Conservation (phyloP, 2,329 filamentous ascomycete species). For the Alternaria triticimaculans region DNA sequence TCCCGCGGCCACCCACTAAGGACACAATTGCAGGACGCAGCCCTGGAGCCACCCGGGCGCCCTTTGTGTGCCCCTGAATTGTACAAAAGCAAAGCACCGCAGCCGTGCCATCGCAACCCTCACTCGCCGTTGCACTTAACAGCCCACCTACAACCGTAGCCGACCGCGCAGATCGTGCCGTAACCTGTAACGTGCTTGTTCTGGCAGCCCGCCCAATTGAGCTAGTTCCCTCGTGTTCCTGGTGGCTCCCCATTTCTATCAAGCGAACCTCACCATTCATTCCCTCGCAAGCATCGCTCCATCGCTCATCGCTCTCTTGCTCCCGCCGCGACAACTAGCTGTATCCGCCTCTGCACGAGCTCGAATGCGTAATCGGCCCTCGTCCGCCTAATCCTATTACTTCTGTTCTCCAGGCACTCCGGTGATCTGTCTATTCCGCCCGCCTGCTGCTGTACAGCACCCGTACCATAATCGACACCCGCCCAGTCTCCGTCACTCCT, state of each 20-base stretch:
- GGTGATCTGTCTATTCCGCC: conserved; percentile 48
- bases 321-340: conserved; percentile 16
- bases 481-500: conserved; percentile 37
- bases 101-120: conserved; percentile 3
- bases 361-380: conserved; percentile 36
- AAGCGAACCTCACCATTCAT: conserved; percentile 17
- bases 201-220: conserved; percentile 14
- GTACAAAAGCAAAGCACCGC: conserved; percentile 20
- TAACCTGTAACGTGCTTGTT: conserved; percentile 25
- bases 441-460: conserved; percentile 30
- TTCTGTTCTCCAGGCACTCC: conserved; percentile 47
- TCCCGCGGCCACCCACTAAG: conserved; percentile 32
- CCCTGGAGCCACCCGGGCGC: not conserved
- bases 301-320: conserved; percentile 10
- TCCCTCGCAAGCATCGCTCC: not conserved
- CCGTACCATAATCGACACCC: conserved; percentile 39
- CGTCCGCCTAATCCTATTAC: conserved; percentile 45
- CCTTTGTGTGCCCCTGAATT: conserved; percentile 18
- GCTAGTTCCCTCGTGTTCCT: conserved; percentile 18
- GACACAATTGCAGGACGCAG: conserved; percentile 8
- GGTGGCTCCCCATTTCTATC: conserved; percentile 22
- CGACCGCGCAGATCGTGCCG: conserved; percentile 13
- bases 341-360: conserved; percentile 32
- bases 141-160: conserved; percentile 1
- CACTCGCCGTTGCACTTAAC: not conserved